Base-by-base conservation (phyloP, 768 basidiomycete genomes). In the Naganishia kalamii region DNA sequence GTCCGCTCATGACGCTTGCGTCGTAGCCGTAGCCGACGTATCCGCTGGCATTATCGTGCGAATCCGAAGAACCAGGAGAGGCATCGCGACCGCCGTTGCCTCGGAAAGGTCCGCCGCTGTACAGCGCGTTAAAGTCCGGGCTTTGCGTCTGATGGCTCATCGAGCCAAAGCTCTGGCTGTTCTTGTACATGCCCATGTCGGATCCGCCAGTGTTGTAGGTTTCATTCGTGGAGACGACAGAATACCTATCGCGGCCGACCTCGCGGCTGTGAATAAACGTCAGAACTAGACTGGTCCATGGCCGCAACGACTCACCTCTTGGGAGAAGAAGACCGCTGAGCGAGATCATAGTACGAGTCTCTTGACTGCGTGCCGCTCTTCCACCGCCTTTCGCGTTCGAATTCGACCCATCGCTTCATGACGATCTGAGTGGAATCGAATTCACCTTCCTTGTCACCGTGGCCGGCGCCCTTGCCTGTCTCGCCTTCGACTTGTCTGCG, bases 351-450 rank as follows among this genome's bases (percentile, higher is more conserved):
- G 5, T 84, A 83, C 25, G 86, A 87, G 73, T 94, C 91, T 67
- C 88, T 84, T 4, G 90, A 92, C 69, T 87, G 85, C 23, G 84
- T 84, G 7, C 91, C 92, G 74, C 78, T 87, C 85, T 87, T 92
- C 91, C 90, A 97, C 67, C 92, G 83, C 70, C 94, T 81, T 70
- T 98, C 96, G 52, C 94, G 82, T 81, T 98, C 96, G 76, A 96
- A 98, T 79, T 98, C 96, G 19, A 86, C 92, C 94, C 94, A 99
- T 43, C 91, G 85, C 82, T 98, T 98, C 96, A 98, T 97, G 37
- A 94, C 88, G 71, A 99, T 98, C 79, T 93, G 87, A 48, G 86
- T 84, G 30, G 92, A 94, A 80, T 99, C 94, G 72, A 99, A 99
- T 75, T 89, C 89, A 76, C 96, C 96, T 68, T 94, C 91, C 81